A percentile compares a stretch with the other conserved stretches of the same genome.
Conservation (phyloP, 208 protist species). For the Entamoeba moshkovskii region DNA sequence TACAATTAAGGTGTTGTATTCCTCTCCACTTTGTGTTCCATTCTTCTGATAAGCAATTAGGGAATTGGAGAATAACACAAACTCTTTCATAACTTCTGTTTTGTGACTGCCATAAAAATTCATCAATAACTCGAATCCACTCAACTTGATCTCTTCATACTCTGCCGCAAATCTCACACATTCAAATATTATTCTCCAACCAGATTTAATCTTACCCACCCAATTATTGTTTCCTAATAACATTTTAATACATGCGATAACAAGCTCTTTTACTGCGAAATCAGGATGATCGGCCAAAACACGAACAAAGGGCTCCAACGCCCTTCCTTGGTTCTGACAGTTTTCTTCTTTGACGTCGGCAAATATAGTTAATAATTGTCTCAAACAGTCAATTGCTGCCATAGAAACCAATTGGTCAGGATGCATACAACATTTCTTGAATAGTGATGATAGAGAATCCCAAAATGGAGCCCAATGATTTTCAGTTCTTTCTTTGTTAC, state of each 20-base stretch:
- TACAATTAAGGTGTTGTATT: background rate
- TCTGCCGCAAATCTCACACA: background rate
- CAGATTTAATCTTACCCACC: background rate
- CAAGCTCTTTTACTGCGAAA: background rate
- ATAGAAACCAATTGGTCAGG: background rate
- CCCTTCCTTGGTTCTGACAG: background rate
- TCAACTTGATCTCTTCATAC: background rate
- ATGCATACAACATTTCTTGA: background rate
- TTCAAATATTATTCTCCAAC: background rate
- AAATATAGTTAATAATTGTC: background rate
- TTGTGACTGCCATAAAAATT: background rate
- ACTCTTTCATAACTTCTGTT: background rate
- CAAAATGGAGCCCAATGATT: background rate
- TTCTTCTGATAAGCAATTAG: background rate
- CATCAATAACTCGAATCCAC: background rate
- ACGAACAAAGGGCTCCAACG: background rate
- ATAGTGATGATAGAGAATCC: background rate
- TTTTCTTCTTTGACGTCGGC: background rate
- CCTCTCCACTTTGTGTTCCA: background rate
- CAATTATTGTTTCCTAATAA: background rate
- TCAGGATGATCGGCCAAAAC: background rate
- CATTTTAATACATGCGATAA: background rate
- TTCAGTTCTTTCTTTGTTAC: background rate
- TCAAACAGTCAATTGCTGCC: background rate
- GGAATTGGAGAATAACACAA: background rate